Evolutionary conservation across 1,139 yeast genomes (phyloP).

Genomic region (Kluyveromyces marxianus): DNA sequence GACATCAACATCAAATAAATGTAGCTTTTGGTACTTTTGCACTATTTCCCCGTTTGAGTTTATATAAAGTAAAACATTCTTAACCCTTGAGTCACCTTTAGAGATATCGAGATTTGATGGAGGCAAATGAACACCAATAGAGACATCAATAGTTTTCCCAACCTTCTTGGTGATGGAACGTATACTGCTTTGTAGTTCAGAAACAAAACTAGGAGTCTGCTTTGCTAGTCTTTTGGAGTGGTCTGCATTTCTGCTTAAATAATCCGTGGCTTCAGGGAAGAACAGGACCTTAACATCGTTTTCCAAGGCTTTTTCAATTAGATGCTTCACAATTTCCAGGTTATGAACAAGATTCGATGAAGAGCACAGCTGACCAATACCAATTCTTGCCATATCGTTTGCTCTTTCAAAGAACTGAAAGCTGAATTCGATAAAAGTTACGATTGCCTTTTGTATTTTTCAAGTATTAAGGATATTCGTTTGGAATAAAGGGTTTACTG

Average conservation of each 20-base stretch:
- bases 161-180: slow-evolving; percentile 29
- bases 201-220: slow-evolving; percentile 33
- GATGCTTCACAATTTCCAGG: slow-evolving; percentile 46
- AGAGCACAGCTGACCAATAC: slow-evolving; percentile 84
- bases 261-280: slow-evolving; percentile 91
- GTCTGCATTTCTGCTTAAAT: slow-evolving; percentile 59
- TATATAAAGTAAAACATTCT: slow-evolving; percentile 69
- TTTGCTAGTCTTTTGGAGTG: slow-evolving; percentile 58
- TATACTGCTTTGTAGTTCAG: slow-evolving; percentile 43
- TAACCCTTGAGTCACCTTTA: slow-evolving; percentile 38
- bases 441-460: too few relatives aligned
- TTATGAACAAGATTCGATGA: slow-evolving; percentile 55
- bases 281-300: slow-evolving; percentile 59
- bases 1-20: slow-evolving; percentile 82
- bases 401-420: neutral
- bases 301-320: slow-evolving; percentile 56
- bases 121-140: slow-evolving; percentile 85
- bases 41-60: slow-evolving; percentile 53
- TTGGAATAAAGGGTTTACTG: too few relatives aligned
- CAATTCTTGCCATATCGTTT: slow-evolving; percentile 49
- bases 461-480: too few relatives aligned
- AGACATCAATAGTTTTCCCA: slow-evolving; percentile 37
- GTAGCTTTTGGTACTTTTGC: slow-evolving; percentile 74
- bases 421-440: too few relatives aligned
- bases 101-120: slow-evolving; percentile 15